Percentiles rank a stretch among this genome's conserved stretches.
Conservation (phyloP, 257 asterid species). For the Nicotiana sylvestris region DNA sequence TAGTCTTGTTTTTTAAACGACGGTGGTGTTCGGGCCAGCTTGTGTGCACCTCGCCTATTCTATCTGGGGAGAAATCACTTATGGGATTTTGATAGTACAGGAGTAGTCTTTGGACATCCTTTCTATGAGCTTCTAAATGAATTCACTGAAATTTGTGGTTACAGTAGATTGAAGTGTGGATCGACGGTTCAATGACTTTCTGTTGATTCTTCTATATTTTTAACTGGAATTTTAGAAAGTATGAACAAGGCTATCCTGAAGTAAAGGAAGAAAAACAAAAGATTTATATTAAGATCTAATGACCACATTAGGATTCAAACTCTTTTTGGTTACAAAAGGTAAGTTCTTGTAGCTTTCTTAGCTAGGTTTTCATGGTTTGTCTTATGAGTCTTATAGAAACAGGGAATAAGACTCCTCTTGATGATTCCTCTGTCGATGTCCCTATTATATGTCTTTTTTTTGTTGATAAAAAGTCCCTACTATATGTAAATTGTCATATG, state of each 20-base stretch:
- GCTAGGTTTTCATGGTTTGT: constrained; percentile 4
- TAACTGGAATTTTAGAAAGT: background rate
- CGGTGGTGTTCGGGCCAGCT: too few relatives aligned
- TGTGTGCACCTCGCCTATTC: too few relatives aligned
- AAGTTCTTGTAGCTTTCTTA: background rate
- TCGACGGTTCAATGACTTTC: background rate
- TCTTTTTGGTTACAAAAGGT: background rate
- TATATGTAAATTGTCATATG: background rate
- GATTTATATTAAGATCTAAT: background rate
- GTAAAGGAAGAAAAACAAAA: background rate
- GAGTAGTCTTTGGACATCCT: background rate
- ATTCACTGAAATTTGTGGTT: background rate
- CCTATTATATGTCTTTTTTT: background rate
- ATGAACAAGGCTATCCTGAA: background rate
- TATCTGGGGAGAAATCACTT: too few relatives aligned
- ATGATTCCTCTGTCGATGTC: background rate
- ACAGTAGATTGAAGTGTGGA: background rate
- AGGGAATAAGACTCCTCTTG: background rate
- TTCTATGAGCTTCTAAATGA: background rate
- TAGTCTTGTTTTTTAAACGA: background rate
- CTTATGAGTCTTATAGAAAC: background rate
- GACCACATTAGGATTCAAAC: background rate
- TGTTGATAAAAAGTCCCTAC: background rate
- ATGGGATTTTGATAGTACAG: too few relatives aligned
- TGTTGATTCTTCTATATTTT: background rate